Percentiles rank a stretch among this genome's conserved stretches.
Conservation (phyloP, 495 filamentous ascomycete genomes). For the Entonaema liquescens region DNA sequence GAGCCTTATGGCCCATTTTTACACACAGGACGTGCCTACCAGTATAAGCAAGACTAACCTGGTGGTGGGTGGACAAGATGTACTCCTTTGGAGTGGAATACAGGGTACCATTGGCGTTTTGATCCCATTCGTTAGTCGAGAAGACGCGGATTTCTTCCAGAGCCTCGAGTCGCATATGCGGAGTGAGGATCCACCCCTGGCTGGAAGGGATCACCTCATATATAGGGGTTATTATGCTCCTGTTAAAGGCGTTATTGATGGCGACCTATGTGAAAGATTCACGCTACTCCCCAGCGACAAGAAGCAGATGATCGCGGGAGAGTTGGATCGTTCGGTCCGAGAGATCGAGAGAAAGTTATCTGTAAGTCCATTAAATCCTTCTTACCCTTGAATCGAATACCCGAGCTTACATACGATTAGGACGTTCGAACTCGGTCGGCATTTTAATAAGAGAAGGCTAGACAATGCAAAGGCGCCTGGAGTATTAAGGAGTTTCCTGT, state of each 20-base stretch:
- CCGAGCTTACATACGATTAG: constrained; percentile 53
- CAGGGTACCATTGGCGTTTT: constrained; percentile 93
- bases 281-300: constrained; percentile 80
- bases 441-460: constrained; percentile 61
- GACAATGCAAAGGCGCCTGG: constrained; percentile 23
- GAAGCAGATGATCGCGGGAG: constrained; percentile 93
- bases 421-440: constrained; percentile 90
- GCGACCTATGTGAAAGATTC: constrained; percentile 96
- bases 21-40: constrained; percentile 89
- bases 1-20: constrained; percentile 86
- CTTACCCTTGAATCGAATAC: not conserved
- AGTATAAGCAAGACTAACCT: constrained; percentile 88
- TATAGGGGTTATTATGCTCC: constrained; percentile 97
- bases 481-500: constrained; percentile 15
- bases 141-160: constrained; percentile 98
- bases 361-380: constrained; percentile 55
- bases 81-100: constrained; percentile 92
- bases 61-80: constrained; percentile 89
- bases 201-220: constrained; percentile 92
- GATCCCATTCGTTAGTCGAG: constrained; percentile 86
- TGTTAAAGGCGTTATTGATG: constrained; percentile 95
- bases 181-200: constrained; percentile 82
- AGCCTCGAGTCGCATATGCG: constrained; percentile 87
- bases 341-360: constrained; percentile 97
- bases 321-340: constrained; percentile 86